Evolutionary conservation across 805 yeast species (phyloP).

Genomic region (Candida odintsovae): DNA sequence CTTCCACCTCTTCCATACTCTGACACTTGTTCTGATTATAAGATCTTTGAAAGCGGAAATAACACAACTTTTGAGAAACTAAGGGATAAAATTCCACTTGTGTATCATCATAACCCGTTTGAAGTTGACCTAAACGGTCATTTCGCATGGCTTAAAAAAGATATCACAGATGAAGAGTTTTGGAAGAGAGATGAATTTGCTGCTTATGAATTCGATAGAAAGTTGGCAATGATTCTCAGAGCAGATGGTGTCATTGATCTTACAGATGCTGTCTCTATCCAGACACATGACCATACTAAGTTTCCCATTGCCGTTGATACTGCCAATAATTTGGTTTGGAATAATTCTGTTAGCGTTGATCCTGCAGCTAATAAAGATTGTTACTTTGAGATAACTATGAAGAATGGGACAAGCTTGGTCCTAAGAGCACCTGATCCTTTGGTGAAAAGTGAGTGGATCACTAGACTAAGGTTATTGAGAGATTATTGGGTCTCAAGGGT

Average conservation of each 20-base stretch:
- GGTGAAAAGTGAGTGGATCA: conserved; percentile 64
- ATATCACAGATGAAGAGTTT: conserved; percentile 33
- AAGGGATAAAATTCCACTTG: conserved; percentile 25
- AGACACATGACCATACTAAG: conserved; percentile 24
- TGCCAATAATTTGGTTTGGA: conserved; percentile 28
- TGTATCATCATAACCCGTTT: conserved; percentile 50
- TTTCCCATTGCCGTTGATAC: conserved; percentile 22
- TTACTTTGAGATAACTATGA: conserved; percentile 46
- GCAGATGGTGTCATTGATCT: conserved; percentile 63
- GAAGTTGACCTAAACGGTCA: conserved; percentile 44
- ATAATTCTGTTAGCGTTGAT: conserved; percentile 17
- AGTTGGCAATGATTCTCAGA: conserved; percentile 45
- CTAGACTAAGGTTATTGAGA: conserved; percentile 35
- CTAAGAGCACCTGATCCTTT: conserved; percentile 49
- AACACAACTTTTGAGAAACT: conserved; percentile 18
- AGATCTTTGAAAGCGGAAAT: conserved; percentile 25
- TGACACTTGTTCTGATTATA: conserved; percentile 1
- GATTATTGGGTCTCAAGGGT: conserved; percentile 56
- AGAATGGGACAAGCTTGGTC: conserved; percentile 39
- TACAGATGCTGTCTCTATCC: conserved; percentile 37
- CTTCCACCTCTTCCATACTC: conserved; percentile 53
- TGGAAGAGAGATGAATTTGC: conserved; percentile 50
- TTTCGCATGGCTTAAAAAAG: conserved; percentile 55
- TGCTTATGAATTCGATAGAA: conserved; percentile 58
- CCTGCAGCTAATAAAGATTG: conserved; percentile 32